These are phyloP conservation scores for Sequoiadendron giganteum DNA, from an alignment of 75 land plant species.

Conservation along the genomic window DNA sequence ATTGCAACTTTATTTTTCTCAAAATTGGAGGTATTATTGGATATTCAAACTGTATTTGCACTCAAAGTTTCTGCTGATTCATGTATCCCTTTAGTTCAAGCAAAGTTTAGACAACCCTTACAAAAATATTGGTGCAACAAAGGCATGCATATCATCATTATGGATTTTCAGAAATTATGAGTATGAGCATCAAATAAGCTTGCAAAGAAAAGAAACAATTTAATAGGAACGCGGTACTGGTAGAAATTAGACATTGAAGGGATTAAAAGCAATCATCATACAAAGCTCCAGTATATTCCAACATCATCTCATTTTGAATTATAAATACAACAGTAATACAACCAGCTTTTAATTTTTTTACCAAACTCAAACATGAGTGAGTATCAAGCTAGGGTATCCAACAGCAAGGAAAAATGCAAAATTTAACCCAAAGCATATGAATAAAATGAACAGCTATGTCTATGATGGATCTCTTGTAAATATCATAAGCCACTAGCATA, in stretches of 20 bases:
- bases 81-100: neutral
- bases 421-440: neutral
- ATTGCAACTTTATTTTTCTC: neutral
- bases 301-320: neutral
- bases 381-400: neutral
- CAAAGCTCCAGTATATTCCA: neutral
- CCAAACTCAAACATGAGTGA: neutral
- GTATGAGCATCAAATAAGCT: neutral
- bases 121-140: neutral
- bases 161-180: neutral
- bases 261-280: neutral
- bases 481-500: neutral
- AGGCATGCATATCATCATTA: neutral
- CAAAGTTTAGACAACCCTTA: neutral
- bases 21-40: neutral
- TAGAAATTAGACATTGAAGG: neutral
- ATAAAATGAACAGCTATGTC: neutral
- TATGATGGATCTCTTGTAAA: neutral
- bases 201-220: neutral
- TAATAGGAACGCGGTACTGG: neutral
- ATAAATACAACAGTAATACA: too few relatives aligned
- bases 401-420: neutral
- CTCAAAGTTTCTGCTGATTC: neutral
- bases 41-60: neutral
- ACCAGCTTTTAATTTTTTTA: neutral